These are phyloP conservation scores for Gentiana macrophylla DNA, from an alignment of 257 asterid species.

Conservation along the genomic window DNA sequence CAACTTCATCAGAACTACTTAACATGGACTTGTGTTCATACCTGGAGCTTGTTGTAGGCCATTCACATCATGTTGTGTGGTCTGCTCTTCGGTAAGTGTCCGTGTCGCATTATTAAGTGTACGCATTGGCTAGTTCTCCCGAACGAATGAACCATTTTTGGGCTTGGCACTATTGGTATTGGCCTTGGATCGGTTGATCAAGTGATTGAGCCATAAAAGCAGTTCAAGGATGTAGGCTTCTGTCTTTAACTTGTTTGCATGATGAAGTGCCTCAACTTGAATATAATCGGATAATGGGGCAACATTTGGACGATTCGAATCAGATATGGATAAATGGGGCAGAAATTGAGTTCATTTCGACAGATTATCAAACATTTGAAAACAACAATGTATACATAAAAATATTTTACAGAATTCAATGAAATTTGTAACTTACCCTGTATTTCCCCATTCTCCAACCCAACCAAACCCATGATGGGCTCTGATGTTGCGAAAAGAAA, in stretches of 20 bases:
- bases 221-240: constrained; percentile 52
- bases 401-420: background rate
- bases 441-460: constrained; percentile 87
- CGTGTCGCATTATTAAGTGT: constrained; percentile 2
- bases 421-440: constrained; percentile 43
- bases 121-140: constrained; percentile 10
- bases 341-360: background rate
- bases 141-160: constrained; percentile 9
- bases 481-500: constrained; percentile 21
- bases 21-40: constrained; percentile 1
- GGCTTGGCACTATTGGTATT: constrained; percentile 12
- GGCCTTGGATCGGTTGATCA: constrained; percentile 42
- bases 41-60: constrained; percentile 1
- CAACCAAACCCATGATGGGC: constrained; percentile 89
- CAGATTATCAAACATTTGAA: too few species aligned
- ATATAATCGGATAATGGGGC: constrained; percentile 35
- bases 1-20: background rate
- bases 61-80: constrained; percentile 3
- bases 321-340: constrained; percentile 32
- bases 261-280: constrained; percentile 62
- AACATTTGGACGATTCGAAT: constrained; percentile 29
- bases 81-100: constrained; percentile 14
- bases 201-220: constrained; percentile 52
- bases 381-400: too few species aligned
- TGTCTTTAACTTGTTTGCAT: constrained; percentile 56